Evolutionary conservation across 108 stramenopile genomes (phyloP).

Genomic region (Asterionellopsis glacialis): DNA sequence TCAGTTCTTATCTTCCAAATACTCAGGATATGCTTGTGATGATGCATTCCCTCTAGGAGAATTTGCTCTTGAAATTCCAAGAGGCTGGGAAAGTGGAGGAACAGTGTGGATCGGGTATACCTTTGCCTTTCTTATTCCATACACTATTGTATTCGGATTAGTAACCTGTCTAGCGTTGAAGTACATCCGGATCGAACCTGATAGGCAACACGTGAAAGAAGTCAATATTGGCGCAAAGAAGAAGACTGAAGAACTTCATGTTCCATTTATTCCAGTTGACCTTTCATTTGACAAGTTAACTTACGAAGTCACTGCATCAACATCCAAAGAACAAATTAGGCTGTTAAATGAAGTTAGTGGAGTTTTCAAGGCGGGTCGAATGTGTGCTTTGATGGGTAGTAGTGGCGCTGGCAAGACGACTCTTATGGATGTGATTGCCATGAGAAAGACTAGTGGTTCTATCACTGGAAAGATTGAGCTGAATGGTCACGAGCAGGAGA

Average conservation of each 20-base stretch:
- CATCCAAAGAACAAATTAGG: constrained; percentile 43
- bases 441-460: constrained; percentile 26
- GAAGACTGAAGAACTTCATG: constrained; percentile 24
- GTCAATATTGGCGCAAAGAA: constrained; percentile 2
- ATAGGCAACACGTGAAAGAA: constrained; percentile 19
- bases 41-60: too few species aligned
- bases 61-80: neutral
- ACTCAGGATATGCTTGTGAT: constrained; percentile 15
- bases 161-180: constrained; percentile 22
- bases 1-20: constrained; percentile 40
- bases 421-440: constrained; percentile 40
- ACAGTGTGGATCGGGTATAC: constrained; percentile 28
- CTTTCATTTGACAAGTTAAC: constrained; percentile 62
- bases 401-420: constrained; percentile 24
- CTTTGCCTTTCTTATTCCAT: constrained; percentile 32
- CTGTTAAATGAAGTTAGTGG: constrained; percentile 60
- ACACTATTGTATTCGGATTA: constrained; percentile 22
- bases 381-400: constrained; percentile 36
- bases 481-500: constrained; percentile 36
- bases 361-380: constrained; percentile 43
- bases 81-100: neutral
- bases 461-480: constrained; percentile 48
- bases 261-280: constrained; percentile 68
- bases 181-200: constrained; percentile 32
- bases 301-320: constrained; percentile 67